Evolutionary conservation across 2,329 filamentous ascomycete species (phyloP), one percentile per base, ranked within the genome.

Genomic region (Ilyonectria mors-panacis): DNA sequence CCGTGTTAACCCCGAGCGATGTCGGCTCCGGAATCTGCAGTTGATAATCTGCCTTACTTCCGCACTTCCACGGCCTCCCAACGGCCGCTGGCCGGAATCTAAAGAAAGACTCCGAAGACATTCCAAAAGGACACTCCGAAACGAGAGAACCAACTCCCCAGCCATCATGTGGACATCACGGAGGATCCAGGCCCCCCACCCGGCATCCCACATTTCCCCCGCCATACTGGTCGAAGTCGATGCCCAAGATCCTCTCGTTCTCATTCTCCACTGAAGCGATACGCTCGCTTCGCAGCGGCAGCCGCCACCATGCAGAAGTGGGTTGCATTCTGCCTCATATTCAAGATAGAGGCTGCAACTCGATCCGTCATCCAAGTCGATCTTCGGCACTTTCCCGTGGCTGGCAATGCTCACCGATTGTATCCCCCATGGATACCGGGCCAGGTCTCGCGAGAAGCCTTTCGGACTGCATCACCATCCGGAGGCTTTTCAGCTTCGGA

Each of bases 1-100:
- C 63, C 63, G 63, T 39, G n/a, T 23, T 67, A 63, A 55, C 48
- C 17, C 65, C 55, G 65, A 56, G 65, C 65, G 65, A 67, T 63
- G 55, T 67, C 59, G 65, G 65, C 57, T 39, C 50, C 28, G 47
- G 19, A 33, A 42, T 13, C 33, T 54, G 39, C 45, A 53, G 44
- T 21, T 45, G 50, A 47, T 28, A 39, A 39, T 39, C 37, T 6
- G 17, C 37, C 10, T 15, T 13, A 39, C 37, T 39, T 17, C 13
- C 13, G 37, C 35, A 15, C 35, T 37, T 37, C 13, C 35, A 15
- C 12, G 35, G 13, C 35, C 37, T 39, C 37, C 3, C 37, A 17
- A 13, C 37, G 37, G 37, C 6, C 10, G 4, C 13, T 39, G 37
- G 12, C 37, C 37, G 37, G 37, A 39, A 39, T 15, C 10, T 39